Base-by-base conservation (phyloP, 2,329 filamentous ascomycete species). In the Neurospora sp. region DNA sequence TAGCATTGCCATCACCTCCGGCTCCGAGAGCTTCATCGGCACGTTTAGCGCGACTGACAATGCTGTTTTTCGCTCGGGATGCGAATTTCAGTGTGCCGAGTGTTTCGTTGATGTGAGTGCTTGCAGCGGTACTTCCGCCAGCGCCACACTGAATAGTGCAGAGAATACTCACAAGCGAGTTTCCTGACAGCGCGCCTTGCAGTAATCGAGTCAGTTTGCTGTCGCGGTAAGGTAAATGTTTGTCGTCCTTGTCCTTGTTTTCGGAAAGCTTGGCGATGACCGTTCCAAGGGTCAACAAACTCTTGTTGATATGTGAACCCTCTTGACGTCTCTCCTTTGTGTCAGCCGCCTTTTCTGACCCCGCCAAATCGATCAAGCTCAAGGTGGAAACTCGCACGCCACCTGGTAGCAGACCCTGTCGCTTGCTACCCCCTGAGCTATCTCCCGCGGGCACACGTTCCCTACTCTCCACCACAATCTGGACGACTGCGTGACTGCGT, bases 241-340 rank as follows among this genome's bases (percentile, higher is more conserved):
- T 97, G 67, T 88, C 91, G 74, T 97, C 92, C 79, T 93, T 95
- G 57, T 97, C 92, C 77, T 96, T 97, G 76, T 91, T 88, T 69
- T 93, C 92, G 1, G 95, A 96, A n/a, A 99, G 84, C 73, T 92
- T 91, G 11, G 92, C 92, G 78, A 99, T 97, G 76, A 99, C 96
- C 0, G 93, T 99, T 68, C 96, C 96, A 3, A 99, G 84, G 0
- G 96, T 99, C 70, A 99, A 87, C 77, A 99, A 82, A 79, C 93
- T 97, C 82, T 98, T 98, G 84, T 99, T 99, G 82, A 99, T 99
- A 78, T 99, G 96, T 12, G 95, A 95, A 73, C 96, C 96, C 81
- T 99, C 96, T 17, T 93, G 92, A 66, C 96, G 88, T 68, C 96
- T 88, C 81, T 98, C 96, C 79, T 98, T 99, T 69, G 91, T 92